These are phyloP conservation scores for Triglochin maritima DNA, from an alignment of 106 monocot genomes.

Conservation along the genomic window DNA sequence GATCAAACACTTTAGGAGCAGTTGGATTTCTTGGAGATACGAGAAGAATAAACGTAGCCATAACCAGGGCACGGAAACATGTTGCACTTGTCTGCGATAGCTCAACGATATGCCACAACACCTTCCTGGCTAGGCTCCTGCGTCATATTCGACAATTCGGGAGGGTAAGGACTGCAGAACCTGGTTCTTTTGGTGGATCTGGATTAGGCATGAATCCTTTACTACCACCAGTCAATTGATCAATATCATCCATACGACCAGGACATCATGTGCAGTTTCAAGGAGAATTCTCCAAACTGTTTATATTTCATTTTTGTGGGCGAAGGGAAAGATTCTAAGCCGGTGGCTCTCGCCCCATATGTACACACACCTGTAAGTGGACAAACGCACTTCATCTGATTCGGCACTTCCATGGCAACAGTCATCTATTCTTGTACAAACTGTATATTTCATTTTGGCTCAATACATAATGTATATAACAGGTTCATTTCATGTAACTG, in stretches of 20 bases:
- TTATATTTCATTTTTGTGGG: neutral
- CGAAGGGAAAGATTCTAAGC: neutral
- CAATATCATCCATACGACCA: neutral
- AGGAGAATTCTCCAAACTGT: too few species aligned
- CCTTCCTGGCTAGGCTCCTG: conserved; percentile 83
- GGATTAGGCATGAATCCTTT: conserved; percentile 40
- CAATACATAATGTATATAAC: too few species aligned
- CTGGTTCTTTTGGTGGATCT: conserved; percentile 46
- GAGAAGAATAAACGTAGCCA: conserved; percentile 84
- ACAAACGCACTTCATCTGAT: too few species aligned
- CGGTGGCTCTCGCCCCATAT: neutral
- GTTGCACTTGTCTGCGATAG: conserved; percentile 82
- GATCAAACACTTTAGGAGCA: conserved; percentile 85
- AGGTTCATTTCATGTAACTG: too few species aligned
- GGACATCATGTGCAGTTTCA: neutral
- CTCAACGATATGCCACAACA: conserved; percentile 95
- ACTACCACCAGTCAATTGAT: conserved; percentile 26
- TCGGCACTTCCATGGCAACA: too few species aligned
- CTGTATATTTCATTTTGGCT: too few species aligned
- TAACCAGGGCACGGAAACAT: conserved; percentile 87
- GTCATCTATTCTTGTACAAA: too few species aligned
- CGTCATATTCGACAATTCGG: conserved; percentile 70
- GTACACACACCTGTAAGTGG: too few species aligned
- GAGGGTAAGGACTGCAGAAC: conserved; percentile 62
- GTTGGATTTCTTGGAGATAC: conserved; percentile 89